These are phyloP conservation scores for Diaporthe capsici DNA, from an alignment of 2,329 filamentous ascomycete genomes.

Conservation along the genomic window DNA sequence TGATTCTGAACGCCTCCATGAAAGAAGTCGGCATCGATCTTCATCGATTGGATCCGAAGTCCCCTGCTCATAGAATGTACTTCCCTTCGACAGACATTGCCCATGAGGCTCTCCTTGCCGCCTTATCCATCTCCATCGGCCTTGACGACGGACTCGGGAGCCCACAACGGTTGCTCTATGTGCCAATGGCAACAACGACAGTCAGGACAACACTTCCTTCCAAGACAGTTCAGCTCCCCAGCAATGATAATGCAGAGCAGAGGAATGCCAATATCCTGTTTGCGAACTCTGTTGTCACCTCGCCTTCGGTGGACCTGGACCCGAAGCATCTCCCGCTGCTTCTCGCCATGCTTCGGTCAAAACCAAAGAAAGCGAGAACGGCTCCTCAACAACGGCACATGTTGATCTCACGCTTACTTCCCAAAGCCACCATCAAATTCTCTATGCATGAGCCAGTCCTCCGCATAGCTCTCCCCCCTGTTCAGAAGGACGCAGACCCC, in stretches of 20 bases:
- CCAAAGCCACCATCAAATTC: slow-evolving; percentile 94
- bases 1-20: slow-evolving; percentile 90
- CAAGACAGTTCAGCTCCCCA: slow-evolving; percentile 87
- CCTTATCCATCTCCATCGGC: slow-evolving; percentile 91
- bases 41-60: slow-evolving; percentile 90
- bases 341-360: slow-evolving; percentile 79
- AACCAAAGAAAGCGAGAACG: slow-evolving; percentile 57
- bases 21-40: slow-evolving; percentile 97
- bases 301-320: slow-evolving; percentile 92
- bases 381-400: slow-evolving; percentile 67
- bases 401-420: slow-evolving; percentile 89
- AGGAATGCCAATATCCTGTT: slow-evolving; percentile 97
- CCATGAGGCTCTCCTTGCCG: slow-evolving; percentile 92
- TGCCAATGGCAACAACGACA: slow-evolving; percentile 97
- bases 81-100: slow-evolving; percentile 93
- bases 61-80: slow-evolving; percentile 97
- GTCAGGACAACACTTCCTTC: slow-evolving; percentile 95
- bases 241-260: slow-evolving; percentile 80
- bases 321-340: slow-evolving; percentile 92
- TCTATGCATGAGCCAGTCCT: slow-evolving; percentile 97
- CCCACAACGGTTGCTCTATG: slow-evolving; percentile 88
- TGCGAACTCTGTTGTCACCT: slow-evolving; percentile 95
- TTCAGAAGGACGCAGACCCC: slow-evolving; percentile 73
- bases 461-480: slow-evolving; percentile 87
- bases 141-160: slow-evolving; percentile 91